A percentile compares a stretch with the other conserved stretches of the same genome.
Conservation (phyloP, 2,329 filamentous ascomycete species). For the Calonectria montana region DNA sequence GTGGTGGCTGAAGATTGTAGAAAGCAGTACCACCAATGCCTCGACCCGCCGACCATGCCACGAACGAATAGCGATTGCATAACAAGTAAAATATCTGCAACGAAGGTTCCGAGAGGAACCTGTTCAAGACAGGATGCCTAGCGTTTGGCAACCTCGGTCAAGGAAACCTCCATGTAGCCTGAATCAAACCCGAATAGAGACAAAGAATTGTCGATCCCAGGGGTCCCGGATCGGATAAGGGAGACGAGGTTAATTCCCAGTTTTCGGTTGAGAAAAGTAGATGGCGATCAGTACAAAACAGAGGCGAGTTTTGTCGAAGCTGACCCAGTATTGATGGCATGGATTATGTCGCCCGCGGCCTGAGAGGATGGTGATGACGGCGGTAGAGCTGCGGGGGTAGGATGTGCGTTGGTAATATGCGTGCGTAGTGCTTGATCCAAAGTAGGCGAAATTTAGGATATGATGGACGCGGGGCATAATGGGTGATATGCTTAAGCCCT, state of each 20-base stretch:
- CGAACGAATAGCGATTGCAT: background rate
- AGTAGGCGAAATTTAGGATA: background rate
- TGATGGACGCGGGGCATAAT: background rate
- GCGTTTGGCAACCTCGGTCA: background rate
- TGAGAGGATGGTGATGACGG: background rate
- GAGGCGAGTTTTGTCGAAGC: background rate
- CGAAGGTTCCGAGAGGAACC: background rate
- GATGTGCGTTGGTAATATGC: background rate
- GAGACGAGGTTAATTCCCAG: background rate
- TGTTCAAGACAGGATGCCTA: background rate
- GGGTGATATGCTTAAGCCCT: background rate
- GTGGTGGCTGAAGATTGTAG: background rate
- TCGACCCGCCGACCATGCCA: background rate
- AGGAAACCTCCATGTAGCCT: background rate
- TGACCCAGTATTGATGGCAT: background rate
- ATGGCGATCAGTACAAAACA: background rate
- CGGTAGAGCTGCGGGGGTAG: background rate
- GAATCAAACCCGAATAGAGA: background rate
- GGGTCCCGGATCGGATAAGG: background rate
- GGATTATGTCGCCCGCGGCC: too few species aligned
- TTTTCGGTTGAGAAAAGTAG: background rate
- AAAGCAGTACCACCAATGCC: background rate
- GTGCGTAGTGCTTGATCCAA: background rate
- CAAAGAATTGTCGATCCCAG: background rate
- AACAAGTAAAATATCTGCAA: background rate